phyloP scores from a whole-genome alignment of 306 rosid species.

The Castanea mollissima region DNA sequence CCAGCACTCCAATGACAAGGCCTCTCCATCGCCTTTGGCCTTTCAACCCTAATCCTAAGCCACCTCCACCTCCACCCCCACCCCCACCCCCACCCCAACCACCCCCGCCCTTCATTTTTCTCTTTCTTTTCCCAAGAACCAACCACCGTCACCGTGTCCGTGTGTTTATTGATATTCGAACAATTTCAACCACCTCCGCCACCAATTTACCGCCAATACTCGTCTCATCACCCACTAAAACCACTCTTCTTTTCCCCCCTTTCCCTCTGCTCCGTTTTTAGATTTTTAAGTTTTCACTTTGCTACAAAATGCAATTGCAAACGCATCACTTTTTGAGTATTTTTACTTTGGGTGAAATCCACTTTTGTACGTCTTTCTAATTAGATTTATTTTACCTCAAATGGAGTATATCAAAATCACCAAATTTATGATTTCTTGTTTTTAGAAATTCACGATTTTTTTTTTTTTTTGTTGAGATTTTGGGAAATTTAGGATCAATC shows the following conservation, averaged over 20 bases:
- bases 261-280: no score
- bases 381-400: no score
- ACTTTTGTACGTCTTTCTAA: no score
- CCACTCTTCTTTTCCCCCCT: not conserved
- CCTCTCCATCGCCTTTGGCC: constrained; percentile 90
- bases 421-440: no score
- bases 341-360: no score
- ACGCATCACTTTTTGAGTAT: no score
- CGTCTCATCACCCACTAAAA: not conserved
- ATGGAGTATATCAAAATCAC: no score
- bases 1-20: constrained; percentile 78
- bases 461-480: no score
- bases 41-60: constrained; percentile 51
- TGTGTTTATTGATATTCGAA: not conserved
- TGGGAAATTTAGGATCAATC: no score
- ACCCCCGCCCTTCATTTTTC: constrained; percentile 55
- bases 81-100: constrained; percentile 10
- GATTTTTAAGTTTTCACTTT: no score
- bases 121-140: not conserved
- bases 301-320: no score
- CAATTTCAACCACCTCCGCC: not conserved
- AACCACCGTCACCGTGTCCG: not conserved
- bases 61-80: constrained; percentile 50
- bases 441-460: no score
- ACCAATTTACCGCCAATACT: not conserved